Evolutionary conservation across 306 rosid genomes (phyloP).

Genomic region (Lotus japonicus): DNA sequence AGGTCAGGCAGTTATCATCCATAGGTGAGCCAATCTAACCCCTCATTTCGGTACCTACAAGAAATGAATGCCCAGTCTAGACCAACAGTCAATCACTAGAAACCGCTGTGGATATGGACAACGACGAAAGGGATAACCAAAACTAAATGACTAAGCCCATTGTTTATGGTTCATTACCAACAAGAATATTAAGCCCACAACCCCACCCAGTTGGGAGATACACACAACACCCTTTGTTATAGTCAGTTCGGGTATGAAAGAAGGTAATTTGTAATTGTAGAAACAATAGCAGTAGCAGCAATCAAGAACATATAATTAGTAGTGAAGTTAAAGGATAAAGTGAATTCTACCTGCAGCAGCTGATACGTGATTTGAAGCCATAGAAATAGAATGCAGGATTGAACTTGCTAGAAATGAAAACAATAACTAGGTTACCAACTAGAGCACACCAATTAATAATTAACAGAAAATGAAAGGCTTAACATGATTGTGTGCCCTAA

Average conservation of each 20-base stretch:
- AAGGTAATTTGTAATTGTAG: background rate
- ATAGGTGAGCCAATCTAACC: too few relatives aligned
- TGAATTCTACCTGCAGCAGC: conserved; percentile 51
- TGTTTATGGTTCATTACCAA: too few relatives aligned
- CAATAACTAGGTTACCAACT: conserved; percentile 14
- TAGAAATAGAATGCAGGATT: conserved; percentile 21
- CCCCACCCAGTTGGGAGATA: too few relatives aligned
- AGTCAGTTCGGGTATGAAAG: background rate
- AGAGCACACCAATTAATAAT: background rate
- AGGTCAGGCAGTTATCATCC: too few relatives aligned
- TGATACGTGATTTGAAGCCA: conserved; percentile 46
- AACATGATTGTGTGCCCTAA: background rate
- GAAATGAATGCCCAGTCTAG: too few relatives aligned
- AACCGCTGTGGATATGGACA: too few relatives aligned
- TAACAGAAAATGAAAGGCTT: background rate
- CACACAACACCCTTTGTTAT: too few relatives aligned
- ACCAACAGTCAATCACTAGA: too few relatives aligned
- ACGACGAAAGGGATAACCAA: too few relatives aligned
- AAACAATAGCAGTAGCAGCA: background rate
- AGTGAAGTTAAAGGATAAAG: background rate
- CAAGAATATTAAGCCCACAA: too few relatives aligned
- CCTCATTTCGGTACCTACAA: too few relatives aligned
- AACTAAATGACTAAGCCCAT: too few relatives aligned
- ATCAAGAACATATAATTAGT: background rate
- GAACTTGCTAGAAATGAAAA: conserved; percentile 16